Evolutionary conservation across 306 rosid species (phyloP).

Genomic region (Quercus engelmannii): DNA sequence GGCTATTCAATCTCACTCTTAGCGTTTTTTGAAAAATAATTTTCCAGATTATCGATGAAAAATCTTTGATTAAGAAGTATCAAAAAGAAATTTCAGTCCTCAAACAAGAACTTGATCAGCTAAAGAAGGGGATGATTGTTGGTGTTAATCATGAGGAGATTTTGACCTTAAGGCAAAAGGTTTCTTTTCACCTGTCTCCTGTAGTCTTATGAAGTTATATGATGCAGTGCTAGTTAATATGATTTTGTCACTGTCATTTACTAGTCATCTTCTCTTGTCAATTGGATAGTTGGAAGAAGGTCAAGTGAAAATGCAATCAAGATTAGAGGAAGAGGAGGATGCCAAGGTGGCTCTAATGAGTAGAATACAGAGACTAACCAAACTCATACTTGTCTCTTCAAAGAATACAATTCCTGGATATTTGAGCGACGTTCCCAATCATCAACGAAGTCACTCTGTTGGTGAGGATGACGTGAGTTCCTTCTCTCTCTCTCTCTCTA

Average conservation of each 20-base stretch:
- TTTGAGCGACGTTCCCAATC: slow-evolving; percentile 71
- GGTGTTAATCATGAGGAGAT: slow-evolving; percentile 94
- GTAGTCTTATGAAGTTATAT: slow-evolving; percentile 7
- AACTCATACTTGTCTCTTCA: slow-evolving; percentile 95
- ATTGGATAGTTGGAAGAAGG: slow-evolving; percentile 87
- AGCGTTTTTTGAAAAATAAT: slow-evolving; percentile 12
- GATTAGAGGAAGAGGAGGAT: slow-evolving; percentile 99
- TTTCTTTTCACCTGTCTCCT: slow-evolving; percentile 28
- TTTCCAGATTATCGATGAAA: slow-evolving; percentile 93
- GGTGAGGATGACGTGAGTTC: slow-evolving; percentile 86
- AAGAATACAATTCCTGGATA: slow-evolving; percentile 88
- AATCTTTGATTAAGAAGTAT: slow-evolving; percentile 93
- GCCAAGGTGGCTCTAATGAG: slow-evolving; percentile 99
- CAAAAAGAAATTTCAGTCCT: slow-evolving; percentile 92
- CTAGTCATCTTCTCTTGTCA: slow-evolving; percentile 11
- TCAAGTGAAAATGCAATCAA: slow-evolving; percentile 96
- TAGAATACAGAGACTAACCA: slow-evolving; percentile 97
- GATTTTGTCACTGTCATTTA: slow-evolving; percentile 15
- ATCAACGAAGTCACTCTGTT: slow-evolving; percentile 69
- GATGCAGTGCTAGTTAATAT: slow-evolving; percentile 1
- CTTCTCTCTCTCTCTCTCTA: slow-evolving; percentile 14
- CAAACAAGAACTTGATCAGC: slow-evolving; percentile 93
- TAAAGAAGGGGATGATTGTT: slow-evolving; percentile 72
- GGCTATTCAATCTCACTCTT: slow-evolving; percentile 9
- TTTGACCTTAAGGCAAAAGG: slow-evolving; percentile 83